Conservation (phyloP, 2,329 filamentous ascomycete genomes). For the Colletotrichum navitas region DNA sequence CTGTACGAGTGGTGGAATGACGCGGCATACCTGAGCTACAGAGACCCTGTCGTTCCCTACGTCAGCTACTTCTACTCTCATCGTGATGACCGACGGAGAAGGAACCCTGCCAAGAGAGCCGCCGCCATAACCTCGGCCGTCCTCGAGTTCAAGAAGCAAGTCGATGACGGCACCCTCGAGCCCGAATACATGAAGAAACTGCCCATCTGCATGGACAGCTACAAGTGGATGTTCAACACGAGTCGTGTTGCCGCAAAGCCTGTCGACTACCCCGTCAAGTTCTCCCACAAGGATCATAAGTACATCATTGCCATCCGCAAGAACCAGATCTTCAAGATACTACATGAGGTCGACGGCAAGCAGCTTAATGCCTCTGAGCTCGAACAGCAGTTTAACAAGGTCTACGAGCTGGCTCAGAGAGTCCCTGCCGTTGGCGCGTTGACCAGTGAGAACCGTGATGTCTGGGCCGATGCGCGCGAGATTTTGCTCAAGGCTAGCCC, state of each 20-base stretch:
- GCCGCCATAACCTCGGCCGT: constrained; percentile 88
- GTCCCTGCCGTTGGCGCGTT: constrained; percentile 83
- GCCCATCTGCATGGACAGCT: constrained; percentile 98
- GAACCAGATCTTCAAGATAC: constrained; percentile 97
- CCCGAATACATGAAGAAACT: constrained; percentile 99
- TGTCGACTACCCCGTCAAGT: constrained; percentile 87
- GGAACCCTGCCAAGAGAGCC: constrained; percentile 91
- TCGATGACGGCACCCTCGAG: constrained; percentile 85
- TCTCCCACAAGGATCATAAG: constrained; percentile 78
- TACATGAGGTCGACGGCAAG: constrained; percentile 83
- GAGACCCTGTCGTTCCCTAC: constrained; percentile 96
- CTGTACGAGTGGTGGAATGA: constrained; percentile 99
- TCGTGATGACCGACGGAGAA: constrained; percentile 88
- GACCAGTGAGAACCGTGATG: constrained; percentile 92
- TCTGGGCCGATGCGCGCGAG: constrained; percentile 88
- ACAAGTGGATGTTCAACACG: constrained; percentile 99
- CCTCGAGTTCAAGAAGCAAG: constrained; percentile 94
- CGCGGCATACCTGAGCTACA: constrained; percentile 90
- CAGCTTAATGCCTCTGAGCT: constrained; percentile 91
- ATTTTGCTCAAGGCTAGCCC: constrained; percentile 81
- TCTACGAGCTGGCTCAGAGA: constrained; percentile 82
- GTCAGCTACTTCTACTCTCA: constrained; percentile 99
- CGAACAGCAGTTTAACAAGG: constrained; percentile 86
- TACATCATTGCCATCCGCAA: constrained; percentile 93
- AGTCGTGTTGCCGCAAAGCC: constrained; percentile 86